These are phyloP conservation scores for Haberlea rhodopensis DNA, from an alignment of 257 asterid genomes.

Conservation along the genomic window DNA sequence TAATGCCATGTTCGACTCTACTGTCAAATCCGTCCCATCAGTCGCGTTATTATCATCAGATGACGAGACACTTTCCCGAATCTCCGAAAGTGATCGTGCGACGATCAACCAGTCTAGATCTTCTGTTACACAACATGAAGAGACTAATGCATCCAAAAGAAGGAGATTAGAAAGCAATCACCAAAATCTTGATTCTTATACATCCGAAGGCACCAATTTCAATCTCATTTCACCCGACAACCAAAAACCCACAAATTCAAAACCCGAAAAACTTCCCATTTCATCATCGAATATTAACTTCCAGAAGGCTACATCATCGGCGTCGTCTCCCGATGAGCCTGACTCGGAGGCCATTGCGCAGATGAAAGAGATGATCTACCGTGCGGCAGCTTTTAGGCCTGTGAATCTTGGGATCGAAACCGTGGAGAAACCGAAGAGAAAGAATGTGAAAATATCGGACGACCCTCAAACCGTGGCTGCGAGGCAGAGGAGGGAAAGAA, in stretches of 20 bases:
- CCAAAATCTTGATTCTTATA: constrained; percentile 18
- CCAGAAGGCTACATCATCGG: constrained; percentile 55
- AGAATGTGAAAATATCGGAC: constrained; percentile 67
- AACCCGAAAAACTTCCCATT: constrained; percentile 23
- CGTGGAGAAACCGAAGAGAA: constrained; percentile 74
- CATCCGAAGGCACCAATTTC: constrained; percentile 22
- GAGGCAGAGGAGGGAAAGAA: constrained; percentile 87
- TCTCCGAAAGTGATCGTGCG: constrained; percentile 10
- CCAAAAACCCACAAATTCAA: constrained; percentile 38
- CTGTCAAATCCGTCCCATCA: constrained; percentile 29
- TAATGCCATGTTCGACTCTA: too few species aligned
- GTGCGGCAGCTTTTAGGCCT: constrained; percentile 92
- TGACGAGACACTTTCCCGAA: constrained; percentile 23
- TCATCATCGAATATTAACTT: constrained; percentile 70
- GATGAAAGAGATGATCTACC: constrained; percentile 93
- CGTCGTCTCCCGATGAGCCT: constrained; percentile 55
- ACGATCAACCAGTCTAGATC: constrained; percentile 7
- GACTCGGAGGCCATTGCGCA: constrained; percentile 92
- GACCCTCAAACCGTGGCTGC: constrained; percentile 99
- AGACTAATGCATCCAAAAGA: constrained; percentile 35
- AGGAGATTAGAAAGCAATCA: constrained; percentile 24
- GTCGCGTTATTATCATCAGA: constrained; percentile 20
- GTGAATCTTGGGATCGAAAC: constrained; percentile 60
- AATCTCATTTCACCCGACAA: constrained; percentile 32
- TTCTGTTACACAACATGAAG: background rate